Evolutionary conservation across 176 grass and related monocot genomes (phyloP), one percentile per base, ranked within the genome.

Genomic region (Alloteropsis semialata): DNA sequence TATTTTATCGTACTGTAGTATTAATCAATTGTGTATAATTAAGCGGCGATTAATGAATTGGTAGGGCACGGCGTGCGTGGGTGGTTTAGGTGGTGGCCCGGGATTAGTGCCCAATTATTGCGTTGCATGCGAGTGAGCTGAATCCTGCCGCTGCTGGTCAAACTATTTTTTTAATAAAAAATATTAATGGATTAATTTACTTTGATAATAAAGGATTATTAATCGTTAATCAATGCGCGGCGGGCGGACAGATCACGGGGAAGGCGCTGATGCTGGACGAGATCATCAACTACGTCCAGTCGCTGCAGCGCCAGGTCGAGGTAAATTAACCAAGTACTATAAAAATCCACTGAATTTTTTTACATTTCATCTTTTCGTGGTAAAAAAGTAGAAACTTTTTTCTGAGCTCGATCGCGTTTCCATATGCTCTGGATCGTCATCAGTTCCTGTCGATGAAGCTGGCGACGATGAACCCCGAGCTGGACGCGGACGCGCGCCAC

Each of bases 271-370:
- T 94, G 92, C 86, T 94, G 16, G 92, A 94, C 69, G 92, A 94
- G 86, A 94, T 94, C 69, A 91, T 94, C 81, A 91, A 94, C 88
- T 94, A 94, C 32, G 92, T 91, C 27, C 92, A 89, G 80, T 94
- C 92, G 48, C 74, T 94, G 86, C 92, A 94, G 89, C 86, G 82
- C 10, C 92, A 91, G 41, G 89, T 94, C 29, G 92, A 94, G 89
- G 92, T 94, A 86, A 45, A 10, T 45, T 10, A 45, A 43, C 42
- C 2, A 11, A 11, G 11, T 1, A 10, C 11, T 11, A 8, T 43
- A 41, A 41, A 43, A 72, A 50, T 33, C 8, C 51, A 34, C 42
- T 21, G 9, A 0, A 18, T 63, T 28, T 33, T 18, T 6, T 50
- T 48, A 45, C 11, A n/a, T n/a, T n/a, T n/a, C n/a, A n/a, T 13